phyloP scores from a whole-genome alignment of 208 protist species.

The Zelonia costaricensis region DNA sequence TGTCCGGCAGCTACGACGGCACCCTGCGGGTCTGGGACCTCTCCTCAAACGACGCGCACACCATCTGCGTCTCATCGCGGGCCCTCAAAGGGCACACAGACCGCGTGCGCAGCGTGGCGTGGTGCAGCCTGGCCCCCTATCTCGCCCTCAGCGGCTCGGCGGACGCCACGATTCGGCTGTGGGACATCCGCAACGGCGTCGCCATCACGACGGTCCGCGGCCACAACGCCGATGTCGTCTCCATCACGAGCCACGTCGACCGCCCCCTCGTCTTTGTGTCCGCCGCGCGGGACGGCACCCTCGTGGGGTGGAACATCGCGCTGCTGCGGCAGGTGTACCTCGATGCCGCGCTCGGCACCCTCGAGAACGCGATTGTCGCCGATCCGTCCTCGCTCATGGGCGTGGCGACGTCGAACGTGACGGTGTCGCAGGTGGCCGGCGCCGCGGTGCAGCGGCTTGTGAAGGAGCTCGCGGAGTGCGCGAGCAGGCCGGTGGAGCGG shows the following conservation, averaged over 20 bases:
- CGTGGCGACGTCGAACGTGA: conserved; percentile 30
- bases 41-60: conserved; percentile 57
- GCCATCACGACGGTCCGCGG: conserved; percentile 69
- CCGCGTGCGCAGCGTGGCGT: conserved; percentile 73
- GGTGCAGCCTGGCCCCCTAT: conserved; percentile 86
- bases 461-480: conserved; percentile 55
- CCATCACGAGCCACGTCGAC: conserved; percentile 73
- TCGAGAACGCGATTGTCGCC: conserved; percentile 54
- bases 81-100: conserved; percentile 79
- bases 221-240: conserved; percentile 89
- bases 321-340: conserved; percentile 69
- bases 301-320: conserved; percentile 87
- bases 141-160: conserved; percentile 76
- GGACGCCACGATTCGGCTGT: conserved; percentile 88
- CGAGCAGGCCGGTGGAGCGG: conserved; percentile 46
- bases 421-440: conserved; percentile 46
- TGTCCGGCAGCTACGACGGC: conserved; percentile 86
- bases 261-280: conserved; percentile 93
- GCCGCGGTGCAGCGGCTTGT: conserved; percentile 53
- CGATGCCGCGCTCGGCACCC: conserved; percentile 67
- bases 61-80: conserved; percentile 62
- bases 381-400: conserved; percentile 61
- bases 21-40: conserved; percentile 93
- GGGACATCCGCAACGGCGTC: conserved; percentile 80
- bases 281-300: conserved; percentile 79